phyloP scores from a whole-genome alignment of 2,329 filamentous ascomycete species.

The Raffaelea ambrosiae region DNA sequence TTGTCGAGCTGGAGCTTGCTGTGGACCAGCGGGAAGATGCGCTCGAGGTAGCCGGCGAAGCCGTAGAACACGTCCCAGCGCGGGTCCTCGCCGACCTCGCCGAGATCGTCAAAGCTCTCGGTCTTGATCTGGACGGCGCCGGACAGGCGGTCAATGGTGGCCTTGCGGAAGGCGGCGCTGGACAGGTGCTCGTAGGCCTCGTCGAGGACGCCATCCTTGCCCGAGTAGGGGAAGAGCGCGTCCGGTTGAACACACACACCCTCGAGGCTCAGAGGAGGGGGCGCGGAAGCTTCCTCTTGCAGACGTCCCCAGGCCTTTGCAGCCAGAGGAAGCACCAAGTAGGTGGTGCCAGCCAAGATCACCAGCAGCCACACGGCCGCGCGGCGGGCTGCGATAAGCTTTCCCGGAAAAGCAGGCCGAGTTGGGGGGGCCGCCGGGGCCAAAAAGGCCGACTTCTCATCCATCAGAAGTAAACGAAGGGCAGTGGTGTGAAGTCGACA shows the following conservation, averaged over 20 bases:
- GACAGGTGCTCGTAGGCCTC: constrained; percentile 1
- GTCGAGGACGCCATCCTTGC: constrained; percentile 1
- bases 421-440: not conserved
- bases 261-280: not conserved
- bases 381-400: not conserved
- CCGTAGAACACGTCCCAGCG: constrained; percentile 50
- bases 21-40: constrained; percentile 44
- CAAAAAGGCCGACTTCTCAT: not conserved
- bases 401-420: not conserved
- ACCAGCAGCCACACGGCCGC: not conserved
- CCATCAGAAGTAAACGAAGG: not conserved
- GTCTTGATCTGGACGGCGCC: constrained; percentile 22
- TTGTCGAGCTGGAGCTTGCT: constrained; percentile 38
- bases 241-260: constrained; percentile 5
- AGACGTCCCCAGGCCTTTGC: not conserved
- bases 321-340: not conserved
- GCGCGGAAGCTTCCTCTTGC: not conserved
- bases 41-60: constrained; percentile 39
- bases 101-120: constrained; percentile 34
- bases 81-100: constrained; percentile 42
- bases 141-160: constrained; percentile 17
- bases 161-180: constrained; percentile 14
- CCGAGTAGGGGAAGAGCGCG: constrained; percentile 2
- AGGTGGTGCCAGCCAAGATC: not conserved
- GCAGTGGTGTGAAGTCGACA: no score